A percentile compares a stretch with the other conserved stretches of the same genome.
These are phyloP conservation scores for Cyberlindnera suaveolens DNA, from an alignment of 805 yeast species.

Conservation along the genomic window DNA sequence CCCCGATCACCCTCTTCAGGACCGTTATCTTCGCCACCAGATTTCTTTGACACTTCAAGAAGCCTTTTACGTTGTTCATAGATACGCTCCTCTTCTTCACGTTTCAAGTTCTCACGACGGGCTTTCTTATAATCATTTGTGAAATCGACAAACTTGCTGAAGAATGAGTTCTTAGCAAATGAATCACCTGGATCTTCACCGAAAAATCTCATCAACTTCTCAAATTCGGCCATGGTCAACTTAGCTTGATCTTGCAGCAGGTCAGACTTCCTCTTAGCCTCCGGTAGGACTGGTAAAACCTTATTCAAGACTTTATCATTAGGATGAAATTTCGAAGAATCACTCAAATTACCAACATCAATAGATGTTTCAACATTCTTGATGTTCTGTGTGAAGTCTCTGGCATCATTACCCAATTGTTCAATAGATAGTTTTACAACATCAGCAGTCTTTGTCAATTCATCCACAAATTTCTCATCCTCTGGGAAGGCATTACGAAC, in stretches of 20 bases:
- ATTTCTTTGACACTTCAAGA: constrained; percentile 32
- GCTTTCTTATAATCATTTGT: constrained; percentile 56
- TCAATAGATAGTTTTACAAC: constrained; percentile 60
- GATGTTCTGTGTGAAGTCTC: constrained; percentile 44
- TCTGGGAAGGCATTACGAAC: constrained; percentile 64
- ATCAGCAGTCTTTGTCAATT: constrained; percentile 44
- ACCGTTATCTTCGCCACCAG: neutral
- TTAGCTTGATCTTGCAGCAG: constrained; percentile 44
- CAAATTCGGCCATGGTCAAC: constrained; percentile 45
- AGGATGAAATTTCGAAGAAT: constrained; percentile 58
- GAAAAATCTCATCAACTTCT: constrained; percentile 57
- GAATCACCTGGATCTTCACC: constrained; percentile 60
- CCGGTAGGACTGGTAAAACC: constrained; percentile 45
- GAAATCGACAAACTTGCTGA: constrained; percentile 56
- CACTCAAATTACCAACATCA: constrained; percentile 60
- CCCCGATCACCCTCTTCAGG: constrained; percentile 26
- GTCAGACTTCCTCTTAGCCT: constrained; percentile 48
- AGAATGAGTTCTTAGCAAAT: constrained; percentile 51
- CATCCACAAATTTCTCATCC: constrained; percentile 53
- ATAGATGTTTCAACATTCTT: constrained; percentile 47
- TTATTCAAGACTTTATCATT: constrained; percentile 52
- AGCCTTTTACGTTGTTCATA: constrained; percentile 58
- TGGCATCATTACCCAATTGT: constrained; percentile 52
- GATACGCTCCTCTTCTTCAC: constrained; percentile 62
- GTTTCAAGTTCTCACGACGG: constrained; percentile 55